Evolutionary conservation across 129 eudicot species (phyloP).

Genomic region (Calendula officinalis): DNA sequence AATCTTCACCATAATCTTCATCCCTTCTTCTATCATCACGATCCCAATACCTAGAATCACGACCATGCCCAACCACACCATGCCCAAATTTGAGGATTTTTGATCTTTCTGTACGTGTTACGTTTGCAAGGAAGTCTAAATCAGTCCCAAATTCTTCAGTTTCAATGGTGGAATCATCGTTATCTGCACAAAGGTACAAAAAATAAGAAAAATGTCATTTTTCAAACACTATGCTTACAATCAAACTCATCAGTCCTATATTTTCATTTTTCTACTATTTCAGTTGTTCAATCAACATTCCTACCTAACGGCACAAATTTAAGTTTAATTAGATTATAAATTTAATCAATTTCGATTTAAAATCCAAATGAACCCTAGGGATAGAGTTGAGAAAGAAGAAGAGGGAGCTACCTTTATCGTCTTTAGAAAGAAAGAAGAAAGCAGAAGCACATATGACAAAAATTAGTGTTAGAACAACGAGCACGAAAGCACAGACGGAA

Average conservation of each 20-base stretch:
- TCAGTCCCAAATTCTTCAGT: slow-evolving; percentile 59
- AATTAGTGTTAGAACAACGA: slow-evolving; percentile 40
- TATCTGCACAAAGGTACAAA: slow-evolving; percentile 41
- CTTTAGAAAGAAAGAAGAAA: slow-evolving; percentile 45
- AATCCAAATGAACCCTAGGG: neutral
- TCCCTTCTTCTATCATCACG: slow-evolving; percentile 97
- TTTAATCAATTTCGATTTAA: neutral
- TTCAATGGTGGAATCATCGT: slow-evolving; percentile 36
- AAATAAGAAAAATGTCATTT: slow-evolving; percentile 9
- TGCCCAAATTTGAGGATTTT: slow-evolving; percentile 75
- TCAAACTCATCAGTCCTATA: neutral
- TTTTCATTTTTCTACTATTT: neutral
- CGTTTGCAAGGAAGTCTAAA: slow-evolving; percentile 83
- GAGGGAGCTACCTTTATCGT: slow-evolving; percentile 41
- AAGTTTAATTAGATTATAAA: neutral
- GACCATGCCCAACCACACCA: slow-evolving; percentile 67
- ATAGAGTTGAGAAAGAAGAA: neutral
- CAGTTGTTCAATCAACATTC: neutral
- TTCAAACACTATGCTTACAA: neutral
- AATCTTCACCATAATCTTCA: slow-evolving; percentile 86
- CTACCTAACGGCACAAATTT: slow-evolving; percentile 12
- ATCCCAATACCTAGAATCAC: slow-evolving; percentile 98
- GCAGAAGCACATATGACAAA: slow-evolving; percentile 45
- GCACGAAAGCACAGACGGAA: slow-evolving; percentile 49
- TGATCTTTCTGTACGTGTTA: slow-evolving; percentile 59